phyloP scores from a whole-genome alignment of 2,329 filamentous ascomycete species.

The Lachnum nothofagi region DNA sequence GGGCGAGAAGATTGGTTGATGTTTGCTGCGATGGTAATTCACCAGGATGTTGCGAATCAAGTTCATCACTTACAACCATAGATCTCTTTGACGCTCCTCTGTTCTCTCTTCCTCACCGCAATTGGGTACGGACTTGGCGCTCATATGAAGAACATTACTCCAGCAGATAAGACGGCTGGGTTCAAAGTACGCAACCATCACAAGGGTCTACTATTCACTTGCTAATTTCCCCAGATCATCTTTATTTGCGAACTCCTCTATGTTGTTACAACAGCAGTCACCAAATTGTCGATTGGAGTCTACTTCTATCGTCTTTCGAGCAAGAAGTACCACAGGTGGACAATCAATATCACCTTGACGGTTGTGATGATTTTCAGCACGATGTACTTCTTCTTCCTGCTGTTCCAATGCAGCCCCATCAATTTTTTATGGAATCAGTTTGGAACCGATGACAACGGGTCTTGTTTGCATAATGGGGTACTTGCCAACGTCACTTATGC shows the following conservation, averaged over 20 bases:
- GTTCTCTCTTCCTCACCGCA: slow-evolving; percentile 21
- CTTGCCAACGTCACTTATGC: slow-evolving; percentile 26
- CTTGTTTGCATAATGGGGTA: slow-evolving; percentile 29
- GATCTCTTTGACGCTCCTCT: slow-evolving; percentile 27
- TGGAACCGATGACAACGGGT: slow-evolving; percentile 23
- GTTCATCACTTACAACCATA: slow-evolving; percentile 1
- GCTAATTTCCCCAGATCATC: slow-evolving; percentile 17
- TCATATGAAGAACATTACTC: slow-evolving; percentile 26
- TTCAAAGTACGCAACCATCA: slow-evolving; percentile 20
- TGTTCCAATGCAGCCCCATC: slow-evolving; percentile 29
- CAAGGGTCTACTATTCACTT: neutral
- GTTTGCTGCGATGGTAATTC: slow-evolving; percentile 24
- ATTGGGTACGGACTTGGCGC: slow-evolving; percentile 27
- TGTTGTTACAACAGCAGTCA: slow-evolving; percentile 26
- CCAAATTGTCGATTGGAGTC: slow-evolving; percentile 28
- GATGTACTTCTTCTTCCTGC: slow-evolving; percentile 29
- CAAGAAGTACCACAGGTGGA: slow-evolving; percentile 23
- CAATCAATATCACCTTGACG: slow-evolving; percentile 23
- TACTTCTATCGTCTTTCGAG: slow-evolving; percentile 29
- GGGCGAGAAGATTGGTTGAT: slow-evolving; percentile 32
- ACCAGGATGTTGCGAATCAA: neutral
- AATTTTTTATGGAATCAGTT: slow-evolving; percentile 36
- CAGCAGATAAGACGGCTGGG: slow-evolving; percentile 15
- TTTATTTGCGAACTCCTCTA: slow-evolving; percentile 32
- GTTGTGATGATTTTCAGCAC: slow-evolving; percentile 24